Evolutionary conservation across 2,329 filamentous ascomycete species (phyloP).

Genomic region (Aspergillus sp.): DNA sequence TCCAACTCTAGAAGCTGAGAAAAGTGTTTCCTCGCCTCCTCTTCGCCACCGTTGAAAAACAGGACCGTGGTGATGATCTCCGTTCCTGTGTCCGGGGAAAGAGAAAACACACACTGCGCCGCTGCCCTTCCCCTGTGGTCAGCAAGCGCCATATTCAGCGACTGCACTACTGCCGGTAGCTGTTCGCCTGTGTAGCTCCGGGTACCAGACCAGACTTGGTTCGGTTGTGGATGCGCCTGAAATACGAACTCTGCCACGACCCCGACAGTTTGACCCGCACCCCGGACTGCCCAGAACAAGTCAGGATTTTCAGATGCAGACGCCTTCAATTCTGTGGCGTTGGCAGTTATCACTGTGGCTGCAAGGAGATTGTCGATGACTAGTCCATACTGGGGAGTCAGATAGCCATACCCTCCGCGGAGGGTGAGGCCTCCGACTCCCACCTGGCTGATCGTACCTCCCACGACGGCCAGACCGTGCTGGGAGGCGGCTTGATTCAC

Average conservation of each 20-base stretch:
- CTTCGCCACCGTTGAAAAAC: constrained; percentile 30
- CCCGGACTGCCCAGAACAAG: constrained; percentile 44
- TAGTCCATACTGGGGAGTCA: constrained; percentile 51
- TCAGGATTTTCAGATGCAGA: constrained; percentile 41
- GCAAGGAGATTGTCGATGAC: constrained; percentile 44
- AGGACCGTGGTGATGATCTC: constrained; percentile 16
- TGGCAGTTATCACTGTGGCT: constrained; percentile 32
- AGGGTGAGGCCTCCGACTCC: constrained; percentile 57
- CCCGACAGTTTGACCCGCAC: constrained; percentile 41
- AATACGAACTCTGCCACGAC: constrained; percentile 38
- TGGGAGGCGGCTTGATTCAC: constrained; percentile 49
- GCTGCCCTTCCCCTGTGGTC: constrained; percentile 16
- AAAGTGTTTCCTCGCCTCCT: constrained; percentile 28
- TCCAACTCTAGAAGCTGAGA: constrained; percentile 30
- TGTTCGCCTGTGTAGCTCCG: background rate
- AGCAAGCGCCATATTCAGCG: constrained; percentile 14
- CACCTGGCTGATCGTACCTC: constrained; percentile 57
- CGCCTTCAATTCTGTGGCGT: constrained; percentile 28
- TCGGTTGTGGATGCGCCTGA: constrained; percentile 16
- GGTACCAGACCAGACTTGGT: constrained; percentile 20
- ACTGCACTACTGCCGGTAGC: constrained; percentile 15
- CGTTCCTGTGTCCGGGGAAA: constrained; percentile 16
- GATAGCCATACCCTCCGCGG: constrained; percentile 54
- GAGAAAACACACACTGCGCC: constrained; percentile 13
- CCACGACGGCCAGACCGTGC: constrained; percentile 53